Evolutionary conservation across 495 filamentous ascomycete genomes (phyloP).

Genomic region (Lentithecium fluviatile): DNA sequence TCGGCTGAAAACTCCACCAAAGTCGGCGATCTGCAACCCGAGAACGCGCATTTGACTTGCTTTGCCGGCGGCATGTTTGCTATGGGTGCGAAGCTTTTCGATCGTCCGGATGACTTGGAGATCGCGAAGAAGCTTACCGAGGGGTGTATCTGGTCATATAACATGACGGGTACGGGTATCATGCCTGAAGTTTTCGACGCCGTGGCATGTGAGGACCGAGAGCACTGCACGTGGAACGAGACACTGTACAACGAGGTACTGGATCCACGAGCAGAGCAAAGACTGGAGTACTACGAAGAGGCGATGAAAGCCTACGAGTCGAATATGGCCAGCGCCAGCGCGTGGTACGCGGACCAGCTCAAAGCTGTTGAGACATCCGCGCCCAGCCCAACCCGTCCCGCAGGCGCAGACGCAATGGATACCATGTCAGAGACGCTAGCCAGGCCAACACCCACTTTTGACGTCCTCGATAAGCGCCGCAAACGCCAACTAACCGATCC

Average conservation of each 20-base stretch:
- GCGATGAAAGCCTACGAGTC: constrained; percentile 17
- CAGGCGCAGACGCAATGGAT: not conserved
- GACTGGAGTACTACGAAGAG: constrained; percentile 12
- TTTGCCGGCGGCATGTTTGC: constrained; percentile 95
- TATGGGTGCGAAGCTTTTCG: constrained; percentile 83
- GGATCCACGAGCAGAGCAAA: constrained; percentile 25
- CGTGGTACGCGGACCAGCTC: constrained; percentile 18
- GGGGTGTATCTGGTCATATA: constrained; percentile 93
- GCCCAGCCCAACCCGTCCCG: not conserved
- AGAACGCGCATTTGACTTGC: constrained; percentile 78
- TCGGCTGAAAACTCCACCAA: constrained; percentile 27
- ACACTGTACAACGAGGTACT: constrained; percentile 44
- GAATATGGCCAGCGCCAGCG: constrained; percentile 17
- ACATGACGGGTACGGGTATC: constrained; percentile 74
- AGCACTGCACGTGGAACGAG: constrained; percentile 75
- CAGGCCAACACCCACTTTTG: constrained; percentile 7
- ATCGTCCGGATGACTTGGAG: constrained; percentile 73
- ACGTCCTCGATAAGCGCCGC: constrained; percentile 5
- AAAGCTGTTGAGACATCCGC: constrained; percentile 19
- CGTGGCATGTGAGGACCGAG: constrained; percentile 63
- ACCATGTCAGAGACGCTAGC: not conserved
- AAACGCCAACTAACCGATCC: constrained; percentile 12
- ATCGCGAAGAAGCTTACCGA: constrained; percentile 81
- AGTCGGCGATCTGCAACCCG: constrained; percentile 51
- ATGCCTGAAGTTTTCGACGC: constrained; percentile 69